These are phyloP conservation scores for Salvia hispanica DNA, from an alignment of 257 asterid species.

Conservation along the genomic window DNA sequence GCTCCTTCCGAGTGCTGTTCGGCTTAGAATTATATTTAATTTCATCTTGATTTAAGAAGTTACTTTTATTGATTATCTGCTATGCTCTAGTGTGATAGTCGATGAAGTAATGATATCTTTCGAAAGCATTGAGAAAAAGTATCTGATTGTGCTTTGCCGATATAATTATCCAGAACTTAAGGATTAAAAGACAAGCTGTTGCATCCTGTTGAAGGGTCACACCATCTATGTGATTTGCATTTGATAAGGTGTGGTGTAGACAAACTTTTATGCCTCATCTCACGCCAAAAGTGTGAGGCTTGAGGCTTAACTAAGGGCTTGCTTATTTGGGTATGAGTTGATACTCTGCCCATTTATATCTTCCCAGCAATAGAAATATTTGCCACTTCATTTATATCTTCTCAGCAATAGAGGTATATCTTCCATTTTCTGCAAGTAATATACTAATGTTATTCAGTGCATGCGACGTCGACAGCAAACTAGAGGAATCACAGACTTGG, in stretches of 20 bases:
- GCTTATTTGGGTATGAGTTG: slow-evolving; percentile 28
- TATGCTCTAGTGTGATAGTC: slow-evolving; percentile 24
- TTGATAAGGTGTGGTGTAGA: slow-evolving; percentile 31
- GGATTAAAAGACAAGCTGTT: slow-evolving; percentile 35
- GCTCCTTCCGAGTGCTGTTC: slow-evolving; percentile 8
- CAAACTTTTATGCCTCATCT: slow-evolving; percentile 36
- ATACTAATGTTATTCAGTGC: slow-evolving; percentile 28
- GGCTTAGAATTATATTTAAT: not conserved
- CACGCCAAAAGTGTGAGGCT: slow-evolving; percentile 34
- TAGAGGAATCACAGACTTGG: slow-evolving; percentile 27
- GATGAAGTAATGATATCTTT: slow-evolving; percentile 19
- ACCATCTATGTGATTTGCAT: slow-evolving; percentile 31
- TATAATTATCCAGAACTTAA: slow-evolving; percentile 32
- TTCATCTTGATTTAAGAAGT: slow-evolving; percentile 12
- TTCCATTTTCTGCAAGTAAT: slow-evolving; percentile 5
- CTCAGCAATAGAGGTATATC: slow-evolving; percentile 19
- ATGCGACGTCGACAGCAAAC: slow-evolving; percentile 30
- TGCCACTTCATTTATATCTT: slow-evolving; percentile 1
- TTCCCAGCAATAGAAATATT: too few relatives aligned
- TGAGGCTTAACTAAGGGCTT: slow-evolving; percentile 33
- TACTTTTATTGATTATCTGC: not conserved
- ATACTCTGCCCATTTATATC: not conserved
- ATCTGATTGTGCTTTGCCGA: slow-evolving; percentile 29
- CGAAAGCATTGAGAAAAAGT: slow-evolving; percentile 20
- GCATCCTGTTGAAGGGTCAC: slow-evolving; percentile 31